Percentiles rank a stretch among this genome's conserved stretches.
Conservation (phyloP, 2,329 filamentous ascomycete genomes). For the Rhynchosporium graminicola region DNA sequence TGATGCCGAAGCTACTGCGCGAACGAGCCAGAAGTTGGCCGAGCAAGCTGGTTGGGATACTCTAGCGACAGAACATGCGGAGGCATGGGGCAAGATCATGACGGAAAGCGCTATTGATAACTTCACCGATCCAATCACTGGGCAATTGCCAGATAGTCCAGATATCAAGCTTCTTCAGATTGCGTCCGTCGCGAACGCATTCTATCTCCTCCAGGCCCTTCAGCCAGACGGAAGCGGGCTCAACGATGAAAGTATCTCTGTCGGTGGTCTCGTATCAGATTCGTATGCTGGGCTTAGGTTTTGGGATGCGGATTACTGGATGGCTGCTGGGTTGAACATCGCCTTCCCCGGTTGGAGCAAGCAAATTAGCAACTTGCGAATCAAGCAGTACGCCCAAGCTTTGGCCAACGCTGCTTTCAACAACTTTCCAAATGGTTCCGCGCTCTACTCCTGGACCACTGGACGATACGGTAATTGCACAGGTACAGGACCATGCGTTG, state of each 20-base stretch:
- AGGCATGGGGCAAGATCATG: conserved; percentile 64
- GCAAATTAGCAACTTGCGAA: conserved; percentile 65
- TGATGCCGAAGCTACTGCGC: conserved; percentile 56
- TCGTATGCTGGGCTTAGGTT: conserved; percentile 61
- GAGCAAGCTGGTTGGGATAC: conserved; percentile 54
- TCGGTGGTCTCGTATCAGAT: conserved; percentile 67
- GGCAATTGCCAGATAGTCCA: conserved; percentile 58
- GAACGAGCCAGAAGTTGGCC: conserved; percentile 53
- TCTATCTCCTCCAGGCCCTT: conserved; percentile 55
- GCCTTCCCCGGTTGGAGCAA: conserved; percentile 62
- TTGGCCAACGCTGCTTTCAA: conserved; percentile 62
- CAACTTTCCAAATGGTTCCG: conserved; percentile 56
- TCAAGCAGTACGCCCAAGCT: conserved; percentile 60
- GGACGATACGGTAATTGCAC: conserved; percentile 70
- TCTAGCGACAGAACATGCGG: conserved; percentile 56
- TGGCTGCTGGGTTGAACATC: conserved; percentile 60
- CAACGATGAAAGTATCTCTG: conserved; percentile 63
- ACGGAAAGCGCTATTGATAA: conserved; percentile 63
- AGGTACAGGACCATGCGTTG: conserved; percentile 61
- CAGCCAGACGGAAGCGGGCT: conserved; percentile 52
- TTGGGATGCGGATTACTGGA: conserved; percentile 45
- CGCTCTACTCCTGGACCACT: conserved; percentile 68
- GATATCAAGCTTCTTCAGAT: conserved; percentile 57
- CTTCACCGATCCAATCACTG: conserved; percentile 57
- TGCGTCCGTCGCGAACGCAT: conserved; percentile 55